Base-by-base conservation (phyloP, 2,329 filamentous ascomycete genomes). In the Fusarium sp. region DNA sequence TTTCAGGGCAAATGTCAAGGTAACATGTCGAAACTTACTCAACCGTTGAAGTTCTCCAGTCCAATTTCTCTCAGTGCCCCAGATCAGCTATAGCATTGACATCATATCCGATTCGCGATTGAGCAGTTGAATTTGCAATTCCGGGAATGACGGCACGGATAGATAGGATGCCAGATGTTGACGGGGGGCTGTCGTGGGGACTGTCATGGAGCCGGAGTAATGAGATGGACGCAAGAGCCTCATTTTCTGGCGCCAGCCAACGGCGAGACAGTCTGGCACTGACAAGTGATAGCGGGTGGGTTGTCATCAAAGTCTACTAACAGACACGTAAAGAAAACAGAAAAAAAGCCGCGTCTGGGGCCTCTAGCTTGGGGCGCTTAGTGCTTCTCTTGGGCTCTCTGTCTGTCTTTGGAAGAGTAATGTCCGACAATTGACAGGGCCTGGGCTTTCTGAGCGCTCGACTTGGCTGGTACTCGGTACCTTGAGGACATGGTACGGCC, bases 81-180 rank as follows among this genome's bases (percentile, higher is more conserved):
- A 55, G 57, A 68, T 61, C 41, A 46, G 28, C 50, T 60, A 21
- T 47, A 54, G 44, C 47, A 66, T 63, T 74, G 72, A 74, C 72
- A 74, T 74, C 72, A 74, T 74, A 49, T 38, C 52, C 46, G 65
- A 71, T 63, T 66, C 55, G 49, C 60, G 48, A 69, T 52, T 62
- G 37, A 53, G 53, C 50, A 43, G 26, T 57, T 35, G 20, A 49
- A 48, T 31, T 20, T 46, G 56, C 39, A 58, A 55, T 57, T 56
- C 73, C 73, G 73, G 73, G 68, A 75, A 58, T 66, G 73, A 73
- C 73, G 73, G 73, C 73, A 75, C 73, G 69, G 63, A 71, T 52
- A 74, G 63, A 74, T 72, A 70, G 65, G 57, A 69, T 38, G 50
- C 21, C 29, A 69, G 46, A 49, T 48, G 44, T 41, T 23, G 42